These are phyloP conservation scores for Clohesyomyces aquaticus DNA, from an alignment of 495 filamentous ascomycete species.

Conservation along the genomic window DNA sequence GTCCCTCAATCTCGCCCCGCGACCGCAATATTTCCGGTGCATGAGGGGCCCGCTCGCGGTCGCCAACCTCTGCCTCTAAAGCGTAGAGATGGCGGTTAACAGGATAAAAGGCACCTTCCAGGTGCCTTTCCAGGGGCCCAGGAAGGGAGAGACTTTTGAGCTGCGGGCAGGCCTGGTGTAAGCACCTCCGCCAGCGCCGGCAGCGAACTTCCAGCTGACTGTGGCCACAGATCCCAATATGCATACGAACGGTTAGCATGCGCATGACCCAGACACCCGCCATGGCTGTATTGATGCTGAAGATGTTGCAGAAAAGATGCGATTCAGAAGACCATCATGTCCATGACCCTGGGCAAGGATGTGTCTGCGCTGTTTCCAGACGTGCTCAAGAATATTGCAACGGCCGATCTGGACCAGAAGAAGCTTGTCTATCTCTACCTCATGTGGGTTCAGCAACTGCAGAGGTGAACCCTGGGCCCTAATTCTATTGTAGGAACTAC, in stretches of 20 bases:
- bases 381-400: conserved; percentile 98
- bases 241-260: conserved; percentile 80
- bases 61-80: conserved; percentile 50
- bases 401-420: conserved; percentile 94
- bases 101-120: conserved; percentile 93
- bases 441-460: conserved; percentile 65
- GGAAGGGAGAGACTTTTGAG: conserved; percentile 98
- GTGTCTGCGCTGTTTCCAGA: conserved; percentile 97
- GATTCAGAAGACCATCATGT: conserved; percentile 99
- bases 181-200: conserved; percentile 33
- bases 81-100: conserved; percentile 80
- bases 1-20: conserved; percentile 9
- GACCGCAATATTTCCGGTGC: conserved; percentile 20
- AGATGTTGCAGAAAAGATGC: conserved; percentile 75
- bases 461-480: not conserved
- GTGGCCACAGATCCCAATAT: conserved; percentile 76
- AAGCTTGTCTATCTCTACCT: conserved; percentile 99
- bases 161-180: conserved; percentile 91
- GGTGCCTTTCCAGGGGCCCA: conserved; percentile 83
- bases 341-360: conserved; percentile 98
- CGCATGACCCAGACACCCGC: not conserved
- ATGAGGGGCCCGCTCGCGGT: conserved; percentile 56
- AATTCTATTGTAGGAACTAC: conserved; percentile 75
- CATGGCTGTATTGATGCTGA: conserved; percentile 39
- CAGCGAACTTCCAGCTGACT: conserved; percentile 30